phyloP scores from a whole-genome alignment of 1,284 basidiomycete genomes.

The Naganishia sp. region DNA sequence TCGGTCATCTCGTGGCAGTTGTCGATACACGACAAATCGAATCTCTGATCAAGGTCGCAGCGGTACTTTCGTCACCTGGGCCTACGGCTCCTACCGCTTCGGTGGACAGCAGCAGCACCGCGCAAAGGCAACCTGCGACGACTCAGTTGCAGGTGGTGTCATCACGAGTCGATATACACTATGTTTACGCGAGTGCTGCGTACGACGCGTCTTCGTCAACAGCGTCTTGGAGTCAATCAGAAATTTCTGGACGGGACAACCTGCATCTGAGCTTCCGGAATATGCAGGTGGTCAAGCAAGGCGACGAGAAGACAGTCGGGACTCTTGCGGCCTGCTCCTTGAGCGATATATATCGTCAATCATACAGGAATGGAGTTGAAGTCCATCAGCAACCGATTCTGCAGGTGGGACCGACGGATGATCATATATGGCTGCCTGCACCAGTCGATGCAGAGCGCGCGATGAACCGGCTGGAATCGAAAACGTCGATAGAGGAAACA shows the following conservation, averaged over 20 bases:
- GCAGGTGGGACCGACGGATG: background rate
- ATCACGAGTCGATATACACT: background rate
- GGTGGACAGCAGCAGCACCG: no score
- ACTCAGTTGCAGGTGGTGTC: background rate
- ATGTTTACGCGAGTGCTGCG: background rate
- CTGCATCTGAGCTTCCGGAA: background rate
- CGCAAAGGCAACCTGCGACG: background rate
- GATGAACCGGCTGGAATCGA: background rate
- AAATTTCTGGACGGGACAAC: background rate
- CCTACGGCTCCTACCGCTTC: no score
- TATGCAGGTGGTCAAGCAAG: background rate
- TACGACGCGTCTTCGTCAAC: background rate
- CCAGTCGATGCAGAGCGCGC: background rate
- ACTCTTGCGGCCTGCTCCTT: constrained; percentile 1
- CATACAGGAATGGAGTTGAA: background rate
- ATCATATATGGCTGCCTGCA: constrained; percentile 4
- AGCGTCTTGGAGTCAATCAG: background rate
- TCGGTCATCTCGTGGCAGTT: constrained; percentile 1
- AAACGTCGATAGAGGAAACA: background rate
- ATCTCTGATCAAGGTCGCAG: background rate
- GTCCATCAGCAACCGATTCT: constrained; percentile 1
- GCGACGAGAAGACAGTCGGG: background rate
- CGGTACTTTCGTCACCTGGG: background rate
- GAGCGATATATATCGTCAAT: background rate
- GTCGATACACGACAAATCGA: constrained; percentile 1